Percentiles rank a stretch among this genome's conserved stretches.
Evolutionary conservation across 495 filamentous ascomycete species (phyloP).

Genomic region (Podospora bellae-mahoneyi): DNA sequence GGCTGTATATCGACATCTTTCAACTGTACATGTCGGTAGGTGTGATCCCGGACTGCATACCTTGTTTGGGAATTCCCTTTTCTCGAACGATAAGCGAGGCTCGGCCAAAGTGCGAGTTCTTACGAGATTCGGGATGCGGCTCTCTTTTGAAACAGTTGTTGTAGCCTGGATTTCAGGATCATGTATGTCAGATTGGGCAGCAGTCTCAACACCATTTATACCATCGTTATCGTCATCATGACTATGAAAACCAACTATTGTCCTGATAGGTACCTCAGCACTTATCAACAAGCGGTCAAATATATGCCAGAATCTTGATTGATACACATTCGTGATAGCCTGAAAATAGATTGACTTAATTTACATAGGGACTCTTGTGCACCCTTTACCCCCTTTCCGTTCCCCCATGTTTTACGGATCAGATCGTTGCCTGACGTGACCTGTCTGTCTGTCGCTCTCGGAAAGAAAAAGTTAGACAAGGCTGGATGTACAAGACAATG

Average conservation of each 20-base stretch:
- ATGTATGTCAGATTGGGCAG: background rate
- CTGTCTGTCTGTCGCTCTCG: too few species aligned
- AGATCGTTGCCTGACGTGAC: background rate
- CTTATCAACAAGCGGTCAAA: background rate
- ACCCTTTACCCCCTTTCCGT: background rate
- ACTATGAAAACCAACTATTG: background rate
- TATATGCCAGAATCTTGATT: too few species aligned
- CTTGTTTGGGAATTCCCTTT: background rate
- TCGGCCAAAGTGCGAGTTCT: background rate
- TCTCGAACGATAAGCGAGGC: background rate
- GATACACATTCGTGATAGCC: background rate
- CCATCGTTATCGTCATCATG: background rate
- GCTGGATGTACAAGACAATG: background rate
- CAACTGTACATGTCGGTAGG: background rate
- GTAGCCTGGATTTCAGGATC: background rate
- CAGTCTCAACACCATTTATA: background rate
- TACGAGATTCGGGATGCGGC: background rate
- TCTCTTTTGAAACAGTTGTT: background rate
- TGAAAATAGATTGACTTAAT: background rate
- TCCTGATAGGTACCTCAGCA: background rate
- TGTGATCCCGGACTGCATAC: background rate
- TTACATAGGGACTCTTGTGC: background rate
- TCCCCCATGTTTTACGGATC: background rate
- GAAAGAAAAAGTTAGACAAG: background rate
- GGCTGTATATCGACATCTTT: background rate